Conservation (phyloP, 495 filamentous ascomycete species). For the Glarea lozoyensis region DNA sequence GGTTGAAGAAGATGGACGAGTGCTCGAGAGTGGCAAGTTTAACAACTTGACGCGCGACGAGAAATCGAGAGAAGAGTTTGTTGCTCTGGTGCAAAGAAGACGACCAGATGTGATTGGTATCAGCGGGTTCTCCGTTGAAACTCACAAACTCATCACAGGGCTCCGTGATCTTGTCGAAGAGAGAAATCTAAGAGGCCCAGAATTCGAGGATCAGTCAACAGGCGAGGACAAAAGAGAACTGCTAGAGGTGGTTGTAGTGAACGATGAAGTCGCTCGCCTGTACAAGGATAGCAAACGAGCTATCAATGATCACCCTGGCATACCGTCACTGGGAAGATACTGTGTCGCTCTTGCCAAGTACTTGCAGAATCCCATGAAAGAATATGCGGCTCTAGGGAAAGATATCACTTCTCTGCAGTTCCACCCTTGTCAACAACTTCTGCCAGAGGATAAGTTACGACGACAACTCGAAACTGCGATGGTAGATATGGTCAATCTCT, state of each 20-base stretch:
- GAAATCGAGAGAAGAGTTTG: slow-evolving; percentile 52
- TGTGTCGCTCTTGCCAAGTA: slow-evolving; percentile 84
- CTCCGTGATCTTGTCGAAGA: slow-evolving; percentile 65
- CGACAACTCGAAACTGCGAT: slow-evolving; percentile 85
- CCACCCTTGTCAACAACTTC: slow-evolving; percentile 78
- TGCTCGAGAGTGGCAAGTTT: slow-evolving; percentile 83
- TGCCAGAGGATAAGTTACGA: slow-evolving; percentile 75
- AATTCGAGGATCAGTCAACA: slow-evolving; percentile 54
- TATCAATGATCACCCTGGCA: slow-evolving; percentile 67
- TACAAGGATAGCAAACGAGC: slow-evolving; percentile 86
- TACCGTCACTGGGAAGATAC: slow-evolving; percentile 70
- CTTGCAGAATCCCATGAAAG: slow-evolving; percentile 87
- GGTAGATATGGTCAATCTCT: slow-evolving; percentile 96
- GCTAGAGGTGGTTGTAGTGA: slow-evolving; percentile 83
- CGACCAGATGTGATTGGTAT: slow-evolving; percentile 86
- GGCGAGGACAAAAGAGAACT: slow-evolving; percentile 60
- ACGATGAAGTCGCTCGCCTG: slow-evolving; percentile 89
- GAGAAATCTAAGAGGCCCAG: slow-evolving; percentile 62
- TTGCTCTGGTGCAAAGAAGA: slow-evolving; percentile 62
- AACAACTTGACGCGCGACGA: slow-evolving; percentile 67
- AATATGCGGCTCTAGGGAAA: slow-evolving; percentile 85
- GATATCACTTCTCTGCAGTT: slow-evolving; percentile 82
- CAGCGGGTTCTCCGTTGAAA: slow-evolving; percentile 83
- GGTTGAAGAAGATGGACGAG: slow-evolving; percentile 84
- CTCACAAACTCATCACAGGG: slow-evolving; percentile 71